Base-by-base conservation (phyloP, 2,329 filamentous ascomycete species). In the Colletotrichum tamarilloi region DNA sequence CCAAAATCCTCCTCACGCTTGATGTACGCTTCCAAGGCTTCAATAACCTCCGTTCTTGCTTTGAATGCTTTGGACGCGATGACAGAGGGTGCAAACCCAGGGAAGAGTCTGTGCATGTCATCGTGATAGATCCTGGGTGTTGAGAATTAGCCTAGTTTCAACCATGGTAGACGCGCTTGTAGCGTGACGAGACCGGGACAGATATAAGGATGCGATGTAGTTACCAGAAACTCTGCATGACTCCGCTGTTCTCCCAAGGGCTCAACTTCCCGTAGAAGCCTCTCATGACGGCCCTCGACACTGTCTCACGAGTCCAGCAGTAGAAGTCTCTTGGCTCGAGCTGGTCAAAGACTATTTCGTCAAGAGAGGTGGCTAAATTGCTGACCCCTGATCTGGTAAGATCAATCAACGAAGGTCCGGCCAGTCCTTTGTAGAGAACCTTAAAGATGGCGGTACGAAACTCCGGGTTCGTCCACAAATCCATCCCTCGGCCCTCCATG, bases 241-340 rank as follows among this genome's bases (percentile, higher is more conserved):
- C 71, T 8, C 71, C 70, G 2, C 78, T 76, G 22, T 83, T 38
- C 14, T 76, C 78, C 59, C 86, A 81, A 0, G 85, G 84, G 69
- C 87, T 85, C 2, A 82, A 68, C 1, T 83, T 80, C 4, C 86
- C 86, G 58, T 83, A 86, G 28, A 88, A 78, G 4, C 82, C 80
- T 26, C 79, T 72, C n/a, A 80, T 80, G 0, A 82, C 84, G 8
- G 84, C 83, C 3, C 81, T 66, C 4, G 81, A 83, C 66, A 86
- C 80, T 2, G 80, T 74, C 5, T 81, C 73, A 16, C 82, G 78
- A 19, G 82, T 60, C 83, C 83, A 86, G 1, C 77, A 56, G 73
- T 79, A 87, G 1, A 87, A 62, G 19, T 82, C 81, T 1, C 80
- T 77, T 19, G 82, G 77, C 26, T 80, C 73, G 5, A 81, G 60